These are phyloP conservation scores for Aspergillus fumigatus DNA, from an alignment of 2,329 filamentous ascomycete genomes.

Conservation along the genomic window DNA sequence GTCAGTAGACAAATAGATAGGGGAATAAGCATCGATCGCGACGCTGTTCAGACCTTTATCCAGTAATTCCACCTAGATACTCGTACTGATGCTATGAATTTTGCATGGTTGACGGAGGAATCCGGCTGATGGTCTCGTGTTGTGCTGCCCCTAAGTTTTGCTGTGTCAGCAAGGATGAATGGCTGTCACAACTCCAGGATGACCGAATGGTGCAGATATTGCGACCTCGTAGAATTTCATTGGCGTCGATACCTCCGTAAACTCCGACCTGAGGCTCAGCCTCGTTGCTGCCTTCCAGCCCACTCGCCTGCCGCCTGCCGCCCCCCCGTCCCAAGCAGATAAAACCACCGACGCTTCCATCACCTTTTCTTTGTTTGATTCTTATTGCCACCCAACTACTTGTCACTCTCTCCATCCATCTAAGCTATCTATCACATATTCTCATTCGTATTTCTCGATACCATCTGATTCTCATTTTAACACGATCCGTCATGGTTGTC, in stretches of 20 bases:
- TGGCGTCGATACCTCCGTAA: background rate
- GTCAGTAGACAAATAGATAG: background rate
- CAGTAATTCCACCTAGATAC: background rate
- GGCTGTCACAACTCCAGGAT: background rate
- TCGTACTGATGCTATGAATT: background rate
- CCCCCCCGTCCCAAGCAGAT: background rate
- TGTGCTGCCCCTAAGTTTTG: background rate
- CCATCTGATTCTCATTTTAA: background rate
- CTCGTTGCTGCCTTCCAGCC: constrained; percentile 6
- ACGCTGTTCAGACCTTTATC: background rate
- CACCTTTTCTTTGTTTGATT: background rate
- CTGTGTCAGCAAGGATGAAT: background rate
- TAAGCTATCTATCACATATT: background rate
- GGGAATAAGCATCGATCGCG: background rate
- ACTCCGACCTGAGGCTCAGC: constrained; percentile 3
- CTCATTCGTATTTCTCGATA: background rate
- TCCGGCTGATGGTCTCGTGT: background rate
- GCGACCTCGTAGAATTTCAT: background rate
- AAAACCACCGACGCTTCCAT: background rate
- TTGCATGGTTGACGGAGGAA: background rate
- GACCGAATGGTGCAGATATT: background rate
- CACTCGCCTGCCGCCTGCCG: background rate
- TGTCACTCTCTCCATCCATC: constrained; percentile 1
- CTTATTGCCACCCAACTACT: constrained; percentile 3
- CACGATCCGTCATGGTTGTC: constrained; percentile 23